Evolutionary conservation across 2,329 filamentous ascomycete species (phyloP), one percentile per base, ranked within the genome.

Genomic region (Nothopassalora personata): DNA sequence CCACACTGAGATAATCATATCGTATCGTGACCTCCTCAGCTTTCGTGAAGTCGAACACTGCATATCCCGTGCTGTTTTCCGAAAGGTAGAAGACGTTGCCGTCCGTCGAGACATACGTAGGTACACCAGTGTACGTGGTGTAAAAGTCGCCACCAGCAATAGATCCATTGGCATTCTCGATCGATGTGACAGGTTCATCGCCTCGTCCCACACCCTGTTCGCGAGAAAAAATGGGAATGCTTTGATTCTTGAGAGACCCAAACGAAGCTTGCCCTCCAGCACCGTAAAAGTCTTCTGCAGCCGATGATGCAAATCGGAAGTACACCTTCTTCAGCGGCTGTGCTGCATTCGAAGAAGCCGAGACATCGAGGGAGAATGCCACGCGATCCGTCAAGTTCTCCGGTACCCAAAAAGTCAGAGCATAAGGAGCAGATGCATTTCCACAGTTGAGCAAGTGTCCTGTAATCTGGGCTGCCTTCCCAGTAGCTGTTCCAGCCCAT

Each of bases 101-200:
- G n/a, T 65, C 63, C 5, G 70, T 71, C 8, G 65, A 70, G 50
- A 74, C 69, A 48, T 71, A 72, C 18, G 71, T 68, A 4, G 71
- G 69, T 8, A 71, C 62, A 8, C 70, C 69, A 10, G 71, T 71
- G 58, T 74, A 74, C 1, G 72, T 69, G 4, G 72, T 74, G 63
- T 69, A 71, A 8, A 60, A 56, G 52, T 71, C 64, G 19, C 72
- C 72, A 15, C 72, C 72, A 11, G 64, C 59, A 53, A 70, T 67
- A 1, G 57, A 58, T 7, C 67, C 62, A 57, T 67, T 64, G 27
- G 57, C 64, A 50, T 71, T 70, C 47, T 60, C 58, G 45, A 65
- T 53, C 7, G 59, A 59, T 6, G 68, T 69, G 19, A 70, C 60
- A 2, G 68, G 67, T 57, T 69, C 58, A 43, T 67, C 66, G 7